Evolutionary conservation across 768 basidiomycete genomes (phyloP), one percentile per base, ranked within the genome.

Genomic region (Amanita subjunquillea): DNA sequence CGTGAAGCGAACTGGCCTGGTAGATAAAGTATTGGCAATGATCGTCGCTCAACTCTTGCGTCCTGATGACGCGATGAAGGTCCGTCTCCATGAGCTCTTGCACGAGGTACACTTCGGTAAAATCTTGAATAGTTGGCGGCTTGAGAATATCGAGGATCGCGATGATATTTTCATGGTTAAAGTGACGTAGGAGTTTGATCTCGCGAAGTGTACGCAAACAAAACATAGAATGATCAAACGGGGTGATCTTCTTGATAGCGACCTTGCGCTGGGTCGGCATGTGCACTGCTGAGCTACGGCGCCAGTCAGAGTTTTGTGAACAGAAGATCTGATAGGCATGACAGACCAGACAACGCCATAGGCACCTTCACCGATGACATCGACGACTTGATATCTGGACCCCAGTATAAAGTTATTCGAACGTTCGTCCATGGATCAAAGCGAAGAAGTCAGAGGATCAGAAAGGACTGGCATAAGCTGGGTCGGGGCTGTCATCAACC

Each of bases 171-270:
- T 91, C 88, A 60, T 87, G 89, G 45, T 87, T 72, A 60, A 87
- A 42, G 78, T 75, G 58, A 85, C 84, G 4, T 85, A 85, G 68
- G 89, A 87, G 72, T 70, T 96, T 95, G 65, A 96, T 76, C 70
- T 96, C 94, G 55, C 93, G 79, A 49, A 96, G 72, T 2, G 93
- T 97, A 54, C 87, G 78, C 63, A 95, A 71, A 60, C 87, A 91
- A 72, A 93, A 95, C 66, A 95, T 75, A 30, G 89, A 85, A 64
- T 95, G 93, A 62, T 95, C 93, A 67, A 96, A 95, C 7, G 92
- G 93, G 39, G 88, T 81, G 61, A 96, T 86, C 70, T 91, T 92
- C 78, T 95, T 97, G 71, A 95, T 94, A 40, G 93, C 94, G 13
- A 97, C 91, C 65, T 90, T 81, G 55, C 82, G 81, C 30, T 84